Evolutionary conservation across 768 basidiomycete species (phyloP), one percentile per base, ranked within the genome.

Genomic region (Termitomyces sp.): DNA sequence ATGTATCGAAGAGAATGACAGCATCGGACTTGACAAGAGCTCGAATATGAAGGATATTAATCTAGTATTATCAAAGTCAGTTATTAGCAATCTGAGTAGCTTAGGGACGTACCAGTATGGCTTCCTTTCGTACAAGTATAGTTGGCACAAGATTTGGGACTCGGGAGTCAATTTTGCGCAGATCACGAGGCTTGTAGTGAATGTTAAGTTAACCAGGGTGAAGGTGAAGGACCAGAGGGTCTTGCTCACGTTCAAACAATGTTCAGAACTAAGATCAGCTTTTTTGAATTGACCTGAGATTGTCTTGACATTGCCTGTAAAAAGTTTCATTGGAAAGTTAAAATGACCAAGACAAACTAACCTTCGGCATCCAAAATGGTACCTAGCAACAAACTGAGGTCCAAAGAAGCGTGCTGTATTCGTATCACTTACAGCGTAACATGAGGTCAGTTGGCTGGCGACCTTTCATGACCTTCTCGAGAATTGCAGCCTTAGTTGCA

Each of bases 81-180:
- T 22, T 6, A 12, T 13, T 20, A 31, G 43, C 13, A 11, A 38
- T 15, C 32, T 5, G n/a, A n/a, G 52, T 43, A 42, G 42, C 36
- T 27, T 13, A 9, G 53, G 44, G 52, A 78, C 84, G 54, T 67
- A 91, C 92, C 57, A 98, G 77, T 60, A 98, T 85, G 44, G 90
- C 92, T 70, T 92, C 87, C 64, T 86, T 88, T 60, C 96, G 81
- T 50, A 89, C 83, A 53, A 98, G 82, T 64, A 98, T 95, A 39
- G 94, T 94, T 38, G 95, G 94, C 16, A 98, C 89, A 53, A 96
- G 84, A 70, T 95, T 97, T 33, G 95, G 94, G 60, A 94, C 82
- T 61, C 93, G 80, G 4, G 92, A 94, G 73, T 98, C 96, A 61
- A 98, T 91, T 77, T 98, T 97, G 52, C 96, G 88, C 22, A 98